phyloP scores from a whole-genome alignment of 345 rosid genomes.

The Acer yangbiense region DNA sequence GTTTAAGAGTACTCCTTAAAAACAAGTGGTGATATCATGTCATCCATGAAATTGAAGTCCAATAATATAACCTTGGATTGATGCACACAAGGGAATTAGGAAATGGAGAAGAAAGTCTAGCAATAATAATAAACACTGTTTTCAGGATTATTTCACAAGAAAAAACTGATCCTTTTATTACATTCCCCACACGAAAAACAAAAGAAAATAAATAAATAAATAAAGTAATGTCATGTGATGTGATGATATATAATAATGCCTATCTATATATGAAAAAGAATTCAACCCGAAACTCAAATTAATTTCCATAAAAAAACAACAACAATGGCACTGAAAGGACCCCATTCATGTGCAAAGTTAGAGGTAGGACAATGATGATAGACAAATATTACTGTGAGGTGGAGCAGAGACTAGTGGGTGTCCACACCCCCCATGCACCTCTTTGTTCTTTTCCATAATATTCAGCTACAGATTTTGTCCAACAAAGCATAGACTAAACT shows the following conservation, averaged over 20 bases:
- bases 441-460: conserved; percentile 33
- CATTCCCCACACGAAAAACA: not conserved
- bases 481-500: conserved; percentile 19
- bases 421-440: conserved; percentile 22
- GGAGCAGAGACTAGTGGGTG: conserved; percentile 36
- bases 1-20: conserved; percentile 36
- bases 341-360: conserved; percentile 48
- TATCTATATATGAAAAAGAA: not conserved
- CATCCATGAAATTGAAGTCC: conserved; percentile 26
- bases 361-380: conserved; percentile 29
- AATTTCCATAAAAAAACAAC: conserved; percentile 14
- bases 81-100: conserved; percentile 31
- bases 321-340: conserved; percentile 18
- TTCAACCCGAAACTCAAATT: conserved; percentile 13
- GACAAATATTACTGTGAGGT: conserved; percentile 31
- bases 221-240: conserved; percentile 13
- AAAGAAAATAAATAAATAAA: not conserved
- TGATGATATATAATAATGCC: not conserved
- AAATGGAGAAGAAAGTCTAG: conserved; percentile 26
- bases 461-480: conserved; percentile 37
- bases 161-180: not conserved
- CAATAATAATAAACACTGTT: not conserved
- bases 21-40: conserved; percentile 25
- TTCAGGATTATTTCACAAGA: not conserved
- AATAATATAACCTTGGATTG: conserved; percentile 23